Percentiles rank a stretch among this genome's conserved stretches.
Conservation (phyloP, 257 asterid genomes). For the Jaltomata sinuosa region DNA sequence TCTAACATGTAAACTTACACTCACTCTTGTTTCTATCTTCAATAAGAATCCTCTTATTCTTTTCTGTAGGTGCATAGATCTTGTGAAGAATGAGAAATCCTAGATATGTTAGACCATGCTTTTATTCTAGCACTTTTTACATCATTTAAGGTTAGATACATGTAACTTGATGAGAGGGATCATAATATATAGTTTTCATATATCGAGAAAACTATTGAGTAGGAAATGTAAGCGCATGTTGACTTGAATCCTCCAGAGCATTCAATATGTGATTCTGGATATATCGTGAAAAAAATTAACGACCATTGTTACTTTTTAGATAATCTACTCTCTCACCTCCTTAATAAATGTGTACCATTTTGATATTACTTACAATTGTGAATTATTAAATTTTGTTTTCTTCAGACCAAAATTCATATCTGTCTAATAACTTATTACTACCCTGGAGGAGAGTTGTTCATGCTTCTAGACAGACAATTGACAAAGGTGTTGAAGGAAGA, state of each 20-base stretch:
- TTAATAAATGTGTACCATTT: neutral
- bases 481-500: slow-evolving; percentile 79
- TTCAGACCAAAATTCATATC: too few relatives aligned
- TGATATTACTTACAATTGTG: too few relatives aligned
- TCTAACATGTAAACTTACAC: neutral
- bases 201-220: neutral
- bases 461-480: slow-evolving; percentile 75
- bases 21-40: neutral
- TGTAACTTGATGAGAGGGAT: too few relatives aligned
- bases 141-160: slow-evolving; percentile 72
- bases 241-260: neutral
- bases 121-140: slow-evolving; percentile 95
- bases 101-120: slow-evolving; percentile 93
- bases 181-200: neutral
- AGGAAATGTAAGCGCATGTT: neutral
- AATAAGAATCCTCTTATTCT: neutral
- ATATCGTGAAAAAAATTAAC: too few relatives aligned
- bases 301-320: too few relatives aligned
- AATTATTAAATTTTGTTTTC: too few relatives aligned
- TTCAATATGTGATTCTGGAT: too few relatives aligned
- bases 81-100: slow-evolving; percentile 93
- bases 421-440: too few relatives aligned
- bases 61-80: slow-evolving; percentile 88
- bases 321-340: too few relatives aligned
- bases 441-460: slow-evolving; percentile 91